Evolutionary conservation across 2,329 filamentous ascomycete genomes (phyloP), one percentile per base, ranked within the genome.

Genomic region (Epicoccum sorghinum): DNA sequence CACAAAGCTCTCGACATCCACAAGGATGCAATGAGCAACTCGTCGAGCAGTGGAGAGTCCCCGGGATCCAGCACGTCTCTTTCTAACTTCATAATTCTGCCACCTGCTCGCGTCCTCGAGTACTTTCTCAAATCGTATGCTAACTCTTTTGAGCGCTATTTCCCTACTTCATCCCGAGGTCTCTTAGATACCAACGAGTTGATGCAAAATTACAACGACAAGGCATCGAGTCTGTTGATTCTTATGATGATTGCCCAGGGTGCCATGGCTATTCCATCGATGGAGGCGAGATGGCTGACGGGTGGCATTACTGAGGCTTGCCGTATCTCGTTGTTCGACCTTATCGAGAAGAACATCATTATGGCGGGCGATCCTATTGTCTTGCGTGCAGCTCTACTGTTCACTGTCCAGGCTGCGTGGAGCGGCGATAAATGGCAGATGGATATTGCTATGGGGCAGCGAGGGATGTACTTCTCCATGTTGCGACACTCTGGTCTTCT

Each of bases 401-500:
- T 89, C 68, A 88, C 84, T 1, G 81, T 87, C 1, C 80, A 89
- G 24, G 87, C 86, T 7, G 86, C 86, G 1, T 90, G 88, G 88
- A 88, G 87, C 67, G 88, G 88, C 40, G 87, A 90, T 71, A 89
- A 89, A 73, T 89, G 87, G 86, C 85, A 89, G 60, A 90, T 89
- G 87, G 87, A 90, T 65, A 89, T 89, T 60, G 84, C 86, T 37
- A 89, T 89, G 86, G 87, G 87, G 27, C 88, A 89, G 71, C 81
- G 86, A 42, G 86, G 86, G 52, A 89, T 89, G 86, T 90, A 90
- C 69, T 81, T 89, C 55, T 82, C 86, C 54, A 90, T 90, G 87
- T 75, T 90, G 22, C 83, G 86, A 62, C 86, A 90, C 68, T 86
- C 86, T 0, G 86, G 87, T 22, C 83, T 88, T 75, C 75, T 90